Percentiles rank a stretch among this genome's conserved stretches.
Evolutionary conservation across 2,329 filamentous ascomycete genomes (phyloP).

Genomic region (Ascochyta fabae): DNA sequence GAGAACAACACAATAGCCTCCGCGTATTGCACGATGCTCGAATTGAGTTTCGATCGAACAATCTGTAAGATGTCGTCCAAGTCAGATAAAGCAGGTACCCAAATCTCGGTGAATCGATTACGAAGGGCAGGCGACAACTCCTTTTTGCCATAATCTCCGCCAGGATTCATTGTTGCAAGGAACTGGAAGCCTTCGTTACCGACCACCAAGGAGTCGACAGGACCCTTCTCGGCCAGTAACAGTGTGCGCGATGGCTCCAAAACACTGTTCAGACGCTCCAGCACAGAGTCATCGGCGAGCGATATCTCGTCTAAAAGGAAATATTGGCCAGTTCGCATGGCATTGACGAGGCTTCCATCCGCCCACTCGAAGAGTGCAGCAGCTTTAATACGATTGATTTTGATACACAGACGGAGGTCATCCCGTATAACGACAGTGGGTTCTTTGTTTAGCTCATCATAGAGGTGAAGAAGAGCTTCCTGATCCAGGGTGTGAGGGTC

Average conservation of each 20-base stretch:
- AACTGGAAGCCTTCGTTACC: conserved; percentile 88
- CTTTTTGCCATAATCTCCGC: conserved; percentile 97
- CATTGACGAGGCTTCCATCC: conserved; percentile 89
- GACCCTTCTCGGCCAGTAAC: conserved; percentile 91
- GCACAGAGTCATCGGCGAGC: conserved; percentile 93
- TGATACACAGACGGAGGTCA: conserved; percentile 49
- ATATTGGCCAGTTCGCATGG: conserved; percentile 87
- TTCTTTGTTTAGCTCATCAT: conserved; percentile 60
- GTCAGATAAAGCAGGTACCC: conserved; percentile 89
- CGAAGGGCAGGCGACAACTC: conserved; percentile 93
- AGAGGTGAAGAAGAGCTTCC: conserved; percentile 62
- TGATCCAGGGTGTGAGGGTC: conserved; percentile 32
- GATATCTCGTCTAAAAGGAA: conserved; percentile 98
- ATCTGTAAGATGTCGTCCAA: conserved; percentile 88
- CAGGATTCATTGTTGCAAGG: conserved; percentile 98
- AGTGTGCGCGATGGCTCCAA: conserved; percentile 87
- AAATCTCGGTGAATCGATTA: conserved; percentile 98
- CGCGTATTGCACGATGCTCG: conserved; percentile 64
- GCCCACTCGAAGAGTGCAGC: conserved; percentile 96
- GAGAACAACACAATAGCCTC: conserved; percentile 82
- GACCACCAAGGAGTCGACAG: conserved; percentile 78
- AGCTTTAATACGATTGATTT: conserved; percentile 64
- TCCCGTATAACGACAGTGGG: conserved; percentile 56
- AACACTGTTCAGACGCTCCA: conserved; percentile 95
- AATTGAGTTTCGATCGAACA: conserved; percentile 73